These are phyloP conservation scores for Ophiobolus disseminans DNA, from an alignment of 2,329 filamentous ascomycete species.

Conservation along the genomic window DNA sequence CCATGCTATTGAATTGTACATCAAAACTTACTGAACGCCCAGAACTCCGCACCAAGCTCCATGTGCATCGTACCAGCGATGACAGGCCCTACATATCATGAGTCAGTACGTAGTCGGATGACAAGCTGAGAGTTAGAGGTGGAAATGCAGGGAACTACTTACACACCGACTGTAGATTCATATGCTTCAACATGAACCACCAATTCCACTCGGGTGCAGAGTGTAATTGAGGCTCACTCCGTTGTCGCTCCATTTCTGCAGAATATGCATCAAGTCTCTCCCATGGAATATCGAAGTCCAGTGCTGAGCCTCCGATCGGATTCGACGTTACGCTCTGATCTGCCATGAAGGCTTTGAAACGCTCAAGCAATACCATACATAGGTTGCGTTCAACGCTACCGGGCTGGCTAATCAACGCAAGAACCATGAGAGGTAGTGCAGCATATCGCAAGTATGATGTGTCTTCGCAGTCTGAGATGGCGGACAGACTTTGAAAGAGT, in stretches of 20 bases:
- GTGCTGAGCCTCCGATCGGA: constrained; percentile 15
- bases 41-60: constrained; percentile 27
- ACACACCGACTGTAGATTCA: constrained; percentile 23
- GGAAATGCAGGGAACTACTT: constrained; percentile 9
- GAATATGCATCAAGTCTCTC: constrained; percentile 29
- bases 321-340: constrained; percentile 4
- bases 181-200: constrained; percentile 29
- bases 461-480: constrained; percentile 13
- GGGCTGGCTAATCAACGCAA: constrained; percentile 22
- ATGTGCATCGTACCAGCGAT: constrained; percentile 21
- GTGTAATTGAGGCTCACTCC: background rate
- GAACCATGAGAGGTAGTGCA: constrained; percentile 24
- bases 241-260: constrained; percentile 5
- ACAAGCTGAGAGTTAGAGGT: background rate
- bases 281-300: constrained; percentile 30
- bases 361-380: constrained; percentile 15
- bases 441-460: constrained; percentile 17
- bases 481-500: constrained; percentile 10
- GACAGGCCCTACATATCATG: constrained; percentile 26
- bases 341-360: constrained; percentile 18
- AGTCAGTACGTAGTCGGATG: too few relatives aligned
- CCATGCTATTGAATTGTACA: too few relatives aligned
- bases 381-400: constrained; percentile 24
- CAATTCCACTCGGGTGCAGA: constrained; percentile 36
- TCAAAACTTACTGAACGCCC: too few relatives aligned